Base-by-base conservation (phyloP, 2,329 filamentous ascomycete species). In the Chaetothyriales sp. region DNA sequence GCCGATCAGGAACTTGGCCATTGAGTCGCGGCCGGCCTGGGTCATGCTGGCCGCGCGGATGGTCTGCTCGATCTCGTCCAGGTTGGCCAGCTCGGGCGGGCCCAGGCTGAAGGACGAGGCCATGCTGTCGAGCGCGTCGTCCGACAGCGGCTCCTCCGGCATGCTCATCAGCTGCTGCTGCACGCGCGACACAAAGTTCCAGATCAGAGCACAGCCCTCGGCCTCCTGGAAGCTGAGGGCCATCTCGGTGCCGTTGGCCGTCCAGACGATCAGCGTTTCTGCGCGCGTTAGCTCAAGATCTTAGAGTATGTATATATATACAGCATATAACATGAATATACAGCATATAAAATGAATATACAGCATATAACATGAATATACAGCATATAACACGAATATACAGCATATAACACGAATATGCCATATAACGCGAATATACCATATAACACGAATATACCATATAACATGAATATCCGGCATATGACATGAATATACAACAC, bases 221-320 rank as follows among this genome's bases (percentile, higher is more conserved):
- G 89, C 84, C 70, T 98, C 92, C 67, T 98, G 92, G 63, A 98
- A 98, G 65, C 89, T 95, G 56, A 98, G 77, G 44, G 92, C 92
- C 92, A 98, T 96, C 65, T 98, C 92, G 51, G 89, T 81, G 52
- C 84, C 84, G 70, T 82, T 92, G 53, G 81, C 79, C 65, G 96
- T 95, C 92, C 92, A 98, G 54, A 98, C 89, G 55, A 98, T 96
- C 54, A 98, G 78, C 2, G 92, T 98, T 67, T 96, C 90, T 93
- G 67, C 50, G 39, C 44, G 59, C 47, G 59, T 60, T 54, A 63
- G 58, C 55, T 53, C 55, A 59, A 28, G 3, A 25, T 25, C 22
- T 6, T 25, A 3, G 22, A 3, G 6, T 25, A 25, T 25, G 22
- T 6, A 25, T 25, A 25, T 25, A n/a, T n/a, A n/a, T n/a, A n/a